Conservation (phyloP, 2,329 filamentous ascomycete species). For the Didymella pinodella region DNA sequence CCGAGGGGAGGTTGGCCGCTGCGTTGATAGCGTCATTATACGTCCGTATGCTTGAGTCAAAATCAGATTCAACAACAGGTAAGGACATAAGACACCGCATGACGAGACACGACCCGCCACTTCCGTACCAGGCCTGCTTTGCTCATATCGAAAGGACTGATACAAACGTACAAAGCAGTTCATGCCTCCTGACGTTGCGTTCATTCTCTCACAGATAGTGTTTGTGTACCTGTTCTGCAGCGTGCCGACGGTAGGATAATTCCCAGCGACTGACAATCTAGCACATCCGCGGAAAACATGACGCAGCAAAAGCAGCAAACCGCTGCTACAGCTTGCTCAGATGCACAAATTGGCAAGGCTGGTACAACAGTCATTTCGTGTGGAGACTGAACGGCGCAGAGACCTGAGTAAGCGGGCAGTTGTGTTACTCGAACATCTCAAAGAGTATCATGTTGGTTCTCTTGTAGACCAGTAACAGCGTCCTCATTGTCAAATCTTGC, state of each 20-base stretch:
- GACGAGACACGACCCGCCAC: background rate
- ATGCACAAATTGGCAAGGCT: background rate
- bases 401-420: conserved; percentile 8
- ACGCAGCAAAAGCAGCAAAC: conserved; percentile 9
- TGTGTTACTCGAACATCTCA: conserved; percentile 1
- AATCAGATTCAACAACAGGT: background rate
- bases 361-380: background rate
- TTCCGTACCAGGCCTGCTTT: background rate
- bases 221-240: conserved; percentile 7
- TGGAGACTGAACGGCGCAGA: background rate
- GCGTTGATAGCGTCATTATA: background rate
- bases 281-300: conserved; percentile 2
- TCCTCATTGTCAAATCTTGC: background rate
- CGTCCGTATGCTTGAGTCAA: background rate
- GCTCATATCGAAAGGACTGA: background rate
- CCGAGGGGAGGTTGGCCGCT: background rate
- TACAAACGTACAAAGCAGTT: background rate
- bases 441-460: background rate
- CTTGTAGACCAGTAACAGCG: background rate
- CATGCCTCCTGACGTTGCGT: background rate
- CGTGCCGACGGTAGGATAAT: conserved; percentile 9
- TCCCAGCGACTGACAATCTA: background rate
- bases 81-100: background rate
- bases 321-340: conserved; percentile 10
- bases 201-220: background rate